These are phyloP conservation scores for Lentithecium fluviatile DNA, from an alignment of 495 filamentous ascomycete species.

Conservation along the genomic window DNA sequence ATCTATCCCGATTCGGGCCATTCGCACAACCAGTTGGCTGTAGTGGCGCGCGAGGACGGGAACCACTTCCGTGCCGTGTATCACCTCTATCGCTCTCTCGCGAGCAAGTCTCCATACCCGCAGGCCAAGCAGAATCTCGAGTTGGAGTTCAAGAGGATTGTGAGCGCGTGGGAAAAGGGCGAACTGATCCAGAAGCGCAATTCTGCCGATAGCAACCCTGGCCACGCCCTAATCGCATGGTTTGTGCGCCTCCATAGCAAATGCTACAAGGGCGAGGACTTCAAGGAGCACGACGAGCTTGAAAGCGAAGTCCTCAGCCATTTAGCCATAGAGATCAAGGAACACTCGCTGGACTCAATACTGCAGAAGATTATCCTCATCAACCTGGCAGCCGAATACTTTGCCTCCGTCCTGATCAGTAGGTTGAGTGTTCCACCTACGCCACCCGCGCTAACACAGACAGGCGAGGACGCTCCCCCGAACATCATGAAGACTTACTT, in stretches of 20 bases:
- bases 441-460: slow-evolving; percentile 39
- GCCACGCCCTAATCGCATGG: slow-evolving; percentile 65
- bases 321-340: slow-evolving; percentile 69
- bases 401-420: slow-evolving; percentile 59
- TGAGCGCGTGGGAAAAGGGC: slow-evolving; percentile 58
- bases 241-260: slow-evolving; percentile 86
- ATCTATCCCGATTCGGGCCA: slow-evolving; percentile 76
- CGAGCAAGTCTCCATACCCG: slow-evolving; percentile 69
- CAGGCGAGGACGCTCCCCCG: slow-evolving; percentile 23
- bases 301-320: slow-evolving; percentile 83
- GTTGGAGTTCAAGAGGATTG: slow-evolving; percentile 73
- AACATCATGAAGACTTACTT: slow-evolving; percentile 56
- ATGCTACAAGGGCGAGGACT: slow-evolving; percentile 70
- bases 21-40: slow-evolving; percentile 84
- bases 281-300: slow-evolving; percentile 74
- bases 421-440: slow-evolving; percentile 47
- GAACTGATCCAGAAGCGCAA: slow-evolving; percentile 53
- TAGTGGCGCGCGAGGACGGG: slow-evolving; percentile 71
- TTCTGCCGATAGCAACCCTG: slow-evolving; percentile 51
- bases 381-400: slow-evolving; percentile 80
- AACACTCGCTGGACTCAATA: slow-evolving; percentile 61
- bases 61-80: slow-evolving; percentile 83
- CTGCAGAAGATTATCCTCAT: slow-evolving; percentile 78
- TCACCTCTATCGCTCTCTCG: slow-evolving; percentile 80
- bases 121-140: slow-evolving; percentile 72